Percentiles rank a stretch among this genome's conserved stretches.
phyloP scores from a whole-genome alignment of 2,329 filamentous ascomycete genomes.

The Monosporascus ibericus region DNA sequence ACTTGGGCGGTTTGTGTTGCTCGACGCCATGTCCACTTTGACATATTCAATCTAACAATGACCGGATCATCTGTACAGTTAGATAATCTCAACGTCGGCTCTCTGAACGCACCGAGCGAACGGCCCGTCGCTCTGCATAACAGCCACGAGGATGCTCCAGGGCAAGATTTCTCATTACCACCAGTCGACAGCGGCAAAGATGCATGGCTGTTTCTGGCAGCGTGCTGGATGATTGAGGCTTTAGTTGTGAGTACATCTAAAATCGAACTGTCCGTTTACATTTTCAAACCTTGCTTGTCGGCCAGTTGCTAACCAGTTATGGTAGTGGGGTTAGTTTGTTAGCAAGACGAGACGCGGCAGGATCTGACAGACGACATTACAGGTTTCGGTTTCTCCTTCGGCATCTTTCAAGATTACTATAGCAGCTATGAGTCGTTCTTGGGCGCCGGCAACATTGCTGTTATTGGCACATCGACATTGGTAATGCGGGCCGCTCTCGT shows the following conservation, averaged over 20 bases:
- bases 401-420: slow-evolving; percentile 39
- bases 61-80: too few relatives aligned
- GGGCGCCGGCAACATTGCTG: slow-evolving; percentile 32
- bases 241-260: slow-evolving; percentile 43
- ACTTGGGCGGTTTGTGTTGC: too few relatives aligned
- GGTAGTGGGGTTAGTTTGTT: slow-evolving; percentile 4
- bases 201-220: slow-evolving; percentile 37
- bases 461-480: slow-evolving; percentile 37
- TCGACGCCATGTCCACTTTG: too few relatives aligned
- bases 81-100: too few relatives aligned
- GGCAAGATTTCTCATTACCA: slow-evolving; percentile 14
- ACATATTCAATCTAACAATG: too few relatives aligned
- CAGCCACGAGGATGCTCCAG: too few relatives aligned
- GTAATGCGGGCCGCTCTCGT: slow-evolving; percentile 8
- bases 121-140: too few relatives aligned
- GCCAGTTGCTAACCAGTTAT: neutral
- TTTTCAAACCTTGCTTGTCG: neutral
- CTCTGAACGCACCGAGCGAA: too few relatives aligned
- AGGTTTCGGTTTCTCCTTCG: slow-evolving; percentile 32
- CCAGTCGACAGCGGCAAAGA: slow-evolving; percentile 25
- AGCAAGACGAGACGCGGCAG: neutral
- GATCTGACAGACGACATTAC: neutral
- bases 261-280: neutral
- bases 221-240: slow-evolving; percentile 45
- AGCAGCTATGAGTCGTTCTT: slow-evolving; percentile 28